Percentiles rank a stretch among this genome's conserved stretches.
phyloP scores from a whole-genome alignment of 805 yeast species.

The Metschnikowia chrysomelidarum region DNA sequence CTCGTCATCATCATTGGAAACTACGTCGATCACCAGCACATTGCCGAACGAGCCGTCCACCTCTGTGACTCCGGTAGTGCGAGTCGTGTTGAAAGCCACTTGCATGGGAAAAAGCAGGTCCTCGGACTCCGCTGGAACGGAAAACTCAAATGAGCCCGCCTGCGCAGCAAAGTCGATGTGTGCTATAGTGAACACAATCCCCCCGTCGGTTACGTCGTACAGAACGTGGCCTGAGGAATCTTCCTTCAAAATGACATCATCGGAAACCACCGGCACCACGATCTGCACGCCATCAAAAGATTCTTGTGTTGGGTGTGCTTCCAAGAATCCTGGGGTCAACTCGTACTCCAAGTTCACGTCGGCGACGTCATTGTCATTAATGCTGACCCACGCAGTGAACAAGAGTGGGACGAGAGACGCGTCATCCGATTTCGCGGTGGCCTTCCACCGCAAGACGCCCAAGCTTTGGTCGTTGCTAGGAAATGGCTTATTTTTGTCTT shows the following conservation, averaged over 20 bases:
- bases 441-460: conserved; percentile 93
- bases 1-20: conserved; percentile 48
- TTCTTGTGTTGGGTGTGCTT: conserved; percentile 32
- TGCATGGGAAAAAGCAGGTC: conserved; percentile 88
- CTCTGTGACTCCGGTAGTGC: conserved; percentile 39
- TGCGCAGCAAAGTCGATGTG: conserved; percentile 50
- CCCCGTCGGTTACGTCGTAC: conserved; percentile 62
- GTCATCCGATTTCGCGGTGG: conserved; percentile 60
- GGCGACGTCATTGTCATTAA: conserved; percentile 55
- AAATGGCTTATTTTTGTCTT: conserved; percentile 76
- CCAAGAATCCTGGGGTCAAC: conserved; percentile 44
- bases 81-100: conserved; percentile 54
- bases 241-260: conserved; percentile 49
- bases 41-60: conserved; percentile 55
- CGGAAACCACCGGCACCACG: conserved; percentile 65
- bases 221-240: conserved; percentile 48
- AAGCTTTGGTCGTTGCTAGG: conserved; percentile 89
- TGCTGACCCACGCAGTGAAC: conserved; percentile 82
- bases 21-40: conserved; percentile 61
- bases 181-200: conserved; percentile 64
- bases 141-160: conserved; percentile 76
- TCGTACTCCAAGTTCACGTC: conserved; percentile 91
- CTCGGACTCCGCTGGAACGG: conserved; percentile 72
- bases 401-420: conserved; percentile 52
- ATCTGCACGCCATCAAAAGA: conserved; percentile 52